Percentiles rank a stretch among this genome's conserved stretches.
Conservation (phyloP, 2,329 filamentous ascomycete genomes). For the Oidium heveae region DNA sequence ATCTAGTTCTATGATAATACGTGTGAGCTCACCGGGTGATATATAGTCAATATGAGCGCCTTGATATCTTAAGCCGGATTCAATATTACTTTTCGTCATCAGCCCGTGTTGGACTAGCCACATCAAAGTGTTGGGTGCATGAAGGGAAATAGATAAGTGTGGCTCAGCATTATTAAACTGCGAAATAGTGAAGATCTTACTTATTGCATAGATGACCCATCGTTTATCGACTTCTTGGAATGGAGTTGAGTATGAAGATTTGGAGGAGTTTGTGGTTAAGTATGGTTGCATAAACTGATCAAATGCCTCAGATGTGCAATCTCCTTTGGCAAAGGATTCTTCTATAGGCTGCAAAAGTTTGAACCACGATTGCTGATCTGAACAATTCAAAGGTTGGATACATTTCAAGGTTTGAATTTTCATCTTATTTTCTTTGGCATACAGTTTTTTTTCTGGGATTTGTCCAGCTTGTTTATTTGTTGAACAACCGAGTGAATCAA, state of each 20-base stretch:
- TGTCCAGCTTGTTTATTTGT: constrained; percentile 16
- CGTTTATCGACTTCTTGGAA: constrained; percentile 26
- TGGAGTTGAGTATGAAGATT: not conserved
- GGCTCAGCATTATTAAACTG: constrained; percentile 3
- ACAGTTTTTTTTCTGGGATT: not conserved
- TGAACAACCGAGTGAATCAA: constrained; percentile 50
- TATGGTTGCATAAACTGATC: constrained; percentile 17
- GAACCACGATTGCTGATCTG: constrained; percentile 4
- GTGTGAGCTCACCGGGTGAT: constrained; percentile 33
- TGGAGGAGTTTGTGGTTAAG: constrained; percentile 11
- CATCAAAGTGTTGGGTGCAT: constrained; percentile 24
- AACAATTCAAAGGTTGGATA: constrained; percentile 9
- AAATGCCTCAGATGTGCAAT: constrained; percentile 15
- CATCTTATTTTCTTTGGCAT: not conserved
- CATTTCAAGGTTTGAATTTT: constrained; percentile 6
- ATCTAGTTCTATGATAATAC: constrained; percentile 37
- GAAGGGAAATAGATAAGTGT: constrained; percentile 18
- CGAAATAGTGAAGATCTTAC: constrained; percentile 20
- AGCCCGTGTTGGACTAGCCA: constrained; percentile 36
- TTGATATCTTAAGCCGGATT: constrained; percentile 27
- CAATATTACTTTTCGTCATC: constrained; percentile 31
- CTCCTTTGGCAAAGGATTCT: constrained; percentile 13
- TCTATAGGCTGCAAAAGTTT: constrained; percentile 12
- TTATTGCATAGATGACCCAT: constrained; percentile 31
- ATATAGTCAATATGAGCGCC: constrained; percentile 16